phyloP scores from a whole-genome alignment of 305 asterid genomes.

The Lippia alba region DNA sequence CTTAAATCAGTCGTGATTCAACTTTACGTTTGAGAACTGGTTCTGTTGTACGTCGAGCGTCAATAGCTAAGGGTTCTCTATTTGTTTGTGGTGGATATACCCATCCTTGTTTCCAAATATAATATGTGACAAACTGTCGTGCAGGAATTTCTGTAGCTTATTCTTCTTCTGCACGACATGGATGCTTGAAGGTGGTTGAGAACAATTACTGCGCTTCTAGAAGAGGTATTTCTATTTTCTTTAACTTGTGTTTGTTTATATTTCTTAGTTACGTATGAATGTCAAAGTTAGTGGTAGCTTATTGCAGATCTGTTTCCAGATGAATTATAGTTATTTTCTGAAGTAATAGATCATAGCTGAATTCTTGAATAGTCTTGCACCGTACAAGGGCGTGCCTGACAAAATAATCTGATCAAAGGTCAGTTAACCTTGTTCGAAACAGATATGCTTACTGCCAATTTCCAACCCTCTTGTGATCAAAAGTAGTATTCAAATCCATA shows the following conservation, averaged over 20 bases:
- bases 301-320: conserved; percentile 19
- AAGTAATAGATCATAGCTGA: conserved; percentile 22
- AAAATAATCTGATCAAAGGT: conserved; percentile 12
- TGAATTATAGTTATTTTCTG: conserved; percentile 5
- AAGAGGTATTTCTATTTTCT: conserved; percentile 56
- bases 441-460: no score
- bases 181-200: conserved; percentile 94
- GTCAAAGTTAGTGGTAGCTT: conserved; percentile 4
- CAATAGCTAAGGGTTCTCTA: not conserved
- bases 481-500: not conserved
- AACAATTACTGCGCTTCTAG: conserved; percentile 89
- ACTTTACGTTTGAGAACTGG: conserved; percentile 10
- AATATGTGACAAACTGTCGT: conserved; percentile 29
- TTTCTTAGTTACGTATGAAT: conserved; percentile 7
- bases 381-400: not conserved
- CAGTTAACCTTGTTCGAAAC: no score
- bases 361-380: conserved; percentile 14
- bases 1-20: conserved; percentile 10
- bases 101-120: conserved; percentile 20
- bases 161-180: conserved; percentile 76
- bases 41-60: conserved; percentile 24
- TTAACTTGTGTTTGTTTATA: conserved; percentile 14
- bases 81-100: conserved; percentile 4
- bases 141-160: conserved; percentile 82
- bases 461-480: not conserved